Evolutionary conservation across 495 filamentous ascomycete species (phyloP).

Genomic region (Aspergillus bertholletiae): DNA sequence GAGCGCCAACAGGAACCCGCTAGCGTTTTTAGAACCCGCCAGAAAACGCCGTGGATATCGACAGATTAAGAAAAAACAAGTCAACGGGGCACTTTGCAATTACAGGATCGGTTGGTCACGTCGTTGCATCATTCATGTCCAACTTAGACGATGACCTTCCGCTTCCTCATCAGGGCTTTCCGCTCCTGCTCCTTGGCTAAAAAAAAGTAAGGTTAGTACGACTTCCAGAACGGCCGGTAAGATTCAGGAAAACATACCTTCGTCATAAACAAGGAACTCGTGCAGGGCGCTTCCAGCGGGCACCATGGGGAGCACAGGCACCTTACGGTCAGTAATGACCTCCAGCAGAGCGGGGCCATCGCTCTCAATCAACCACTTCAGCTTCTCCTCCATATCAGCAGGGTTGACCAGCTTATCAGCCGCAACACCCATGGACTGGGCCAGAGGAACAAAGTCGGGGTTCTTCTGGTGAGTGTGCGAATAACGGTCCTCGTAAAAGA

Average conservation of each 20-base stretch:
- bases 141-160: conserved; percentile 46
- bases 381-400: conserved; percentile 67
- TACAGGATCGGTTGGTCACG: conserved; percentile 12
- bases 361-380: conserved; percentile 84
- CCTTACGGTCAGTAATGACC: conserved; percentile 72
- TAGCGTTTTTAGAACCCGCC: conserved; percentile 40
- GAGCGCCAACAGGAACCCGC: conserved; percentile 15
- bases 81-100: conserved; percentile 21
- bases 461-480: conserved; percentile 89
- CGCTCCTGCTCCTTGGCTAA: conserved; percentile 73
- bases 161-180: conserved; percentile 65
- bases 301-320: conserved; percentile 98
- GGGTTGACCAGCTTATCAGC: conserved; percentile 61
- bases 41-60: conserved; percentile 49
- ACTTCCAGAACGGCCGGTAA: not conserved
- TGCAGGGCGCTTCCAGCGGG: conserved; percentile 81
- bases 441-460: conserved; percentile 81
- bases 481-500: conserved; percentile 92
- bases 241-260: conserved; percentile 47
- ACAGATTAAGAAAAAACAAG: conserved; percentile 22
- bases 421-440: conserved; percentile 78
- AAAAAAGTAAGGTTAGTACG: conserved; percentile 21
- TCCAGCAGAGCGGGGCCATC: conserved; percentile 74
- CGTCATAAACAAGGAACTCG: conserved; percentile 91
- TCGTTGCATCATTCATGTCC: conserved; percentile 17